Evolutionary conservation across 2,329 filamentous ascomycete genomes (phyloP).

Genomic region (Colletotrichum sp.): DNA sequence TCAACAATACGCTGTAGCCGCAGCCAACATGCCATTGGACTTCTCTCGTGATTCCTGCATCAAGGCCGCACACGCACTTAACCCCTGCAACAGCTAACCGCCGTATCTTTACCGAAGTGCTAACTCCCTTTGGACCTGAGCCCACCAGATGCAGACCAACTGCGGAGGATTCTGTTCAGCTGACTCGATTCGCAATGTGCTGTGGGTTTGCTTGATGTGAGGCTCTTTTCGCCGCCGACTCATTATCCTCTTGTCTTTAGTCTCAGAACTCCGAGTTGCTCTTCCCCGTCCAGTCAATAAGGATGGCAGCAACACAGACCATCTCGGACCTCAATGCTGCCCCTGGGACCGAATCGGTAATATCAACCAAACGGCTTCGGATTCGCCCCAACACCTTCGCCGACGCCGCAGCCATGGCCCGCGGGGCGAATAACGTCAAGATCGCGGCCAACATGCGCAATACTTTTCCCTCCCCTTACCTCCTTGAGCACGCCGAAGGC

Average conservation of each 20-base stretch:
- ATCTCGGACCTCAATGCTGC: neutral
- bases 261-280: neutral
- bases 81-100: neutral
- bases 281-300: neutral
- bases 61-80: neutral
- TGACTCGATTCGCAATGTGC: neutral
- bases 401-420: conserved; percentile 15
- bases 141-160: neutral
- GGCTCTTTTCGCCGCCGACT: neutral
- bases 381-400: conserved; percentile 3
- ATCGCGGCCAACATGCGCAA: conserved; percentile 15
- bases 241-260: neutral
- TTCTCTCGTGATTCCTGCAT: neutral
- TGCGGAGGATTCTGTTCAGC: neutral
- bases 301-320: neutral
- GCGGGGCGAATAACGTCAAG: conserved; percentile 9
- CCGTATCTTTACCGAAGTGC: neutral
- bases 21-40: neutral
- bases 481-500: conserved; percentile 29
- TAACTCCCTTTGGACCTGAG: neutral
- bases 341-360: neutral
- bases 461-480: conserved; percentile 26
- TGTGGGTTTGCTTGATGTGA: neutral
- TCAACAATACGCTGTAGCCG: neutral
- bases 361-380: neutral